Conservation (phyloP, 2,329 filamentous ascomycete genomes). For the Sporothrix luriei region DNA sequence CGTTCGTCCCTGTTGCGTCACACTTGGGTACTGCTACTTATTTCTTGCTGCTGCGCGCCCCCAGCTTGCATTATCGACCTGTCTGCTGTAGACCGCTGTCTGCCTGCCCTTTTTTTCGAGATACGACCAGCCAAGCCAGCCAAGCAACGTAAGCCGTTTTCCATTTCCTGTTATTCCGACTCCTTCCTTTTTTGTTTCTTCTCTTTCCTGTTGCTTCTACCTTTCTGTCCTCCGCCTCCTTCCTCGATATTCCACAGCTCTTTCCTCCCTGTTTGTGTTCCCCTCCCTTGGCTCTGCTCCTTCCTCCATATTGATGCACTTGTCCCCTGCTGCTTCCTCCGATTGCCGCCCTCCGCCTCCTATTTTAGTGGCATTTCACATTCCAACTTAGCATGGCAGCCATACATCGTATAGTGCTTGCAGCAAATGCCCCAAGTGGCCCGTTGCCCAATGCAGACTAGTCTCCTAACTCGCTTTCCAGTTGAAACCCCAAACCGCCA, state of each 20-base stretch:
- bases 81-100: neutral
- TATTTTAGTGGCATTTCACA: neutral
- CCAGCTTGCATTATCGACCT: slow-evolving; percentile 11
- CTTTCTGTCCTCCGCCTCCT: neutral
- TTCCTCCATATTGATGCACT: neutral
- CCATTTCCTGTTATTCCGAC: neutral
- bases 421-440: slow-evolving; percentile 5
- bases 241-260: slow-evolving; percentile 9
- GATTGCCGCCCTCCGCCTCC: neutral
- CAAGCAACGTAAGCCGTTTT: neutral
- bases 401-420: slow-evolving; percentile 10
- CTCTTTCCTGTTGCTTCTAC: neutral
- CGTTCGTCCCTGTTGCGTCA: slow-evolving; percentile 21
- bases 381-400: slow-evolving; percentile 9
- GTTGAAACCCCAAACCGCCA: slow-evolving; percentile 24
- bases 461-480: slow-evolving; percentile 21
- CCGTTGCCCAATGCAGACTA: slow-evolving; percentile 24
- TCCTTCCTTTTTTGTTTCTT: neutral
- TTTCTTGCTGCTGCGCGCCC: neutral
- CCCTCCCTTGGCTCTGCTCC: neutral
- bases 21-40: neutral
- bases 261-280: neutral
- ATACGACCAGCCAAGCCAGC: neutral
- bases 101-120: neutral
- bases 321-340: slow-evolving; percentile 21